Evolutionary conservation across 2,329 filamentous ascomycete species (phyloP).

Genomic region (Trichoderma oligosporum): DNA sequence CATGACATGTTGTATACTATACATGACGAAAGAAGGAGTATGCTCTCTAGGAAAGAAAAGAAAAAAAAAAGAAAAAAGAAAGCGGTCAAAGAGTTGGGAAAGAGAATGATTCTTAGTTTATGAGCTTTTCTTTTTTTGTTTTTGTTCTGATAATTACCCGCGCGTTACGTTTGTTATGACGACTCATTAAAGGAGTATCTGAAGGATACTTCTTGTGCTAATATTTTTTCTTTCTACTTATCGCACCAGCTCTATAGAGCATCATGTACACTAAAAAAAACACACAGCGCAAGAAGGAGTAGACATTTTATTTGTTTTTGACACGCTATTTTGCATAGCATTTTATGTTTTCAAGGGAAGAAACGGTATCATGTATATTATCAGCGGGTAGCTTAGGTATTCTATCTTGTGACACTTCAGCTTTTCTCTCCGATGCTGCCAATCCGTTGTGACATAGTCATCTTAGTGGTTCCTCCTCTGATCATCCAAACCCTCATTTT

Average conservation of each 20-base stretch:
- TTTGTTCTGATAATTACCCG: background rate
- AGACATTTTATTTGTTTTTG: background rate
- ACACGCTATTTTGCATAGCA: background rate
- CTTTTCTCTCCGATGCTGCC: background rate
- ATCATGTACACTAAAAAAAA: constrained; percentile 7
- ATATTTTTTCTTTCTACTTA: constrained; percentile 7
- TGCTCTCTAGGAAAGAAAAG: too few species aligned
- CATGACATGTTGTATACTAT: background rate
- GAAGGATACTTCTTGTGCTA: background rate
- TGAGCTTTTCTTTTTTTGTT: background rate
- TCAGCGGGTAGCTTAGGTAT: constrained; percentile 24
- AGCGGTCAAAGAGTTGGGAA: background rate
- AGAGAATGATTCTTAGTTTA: background rate
- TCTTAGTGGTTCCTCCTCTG: constrained; percentile 1
- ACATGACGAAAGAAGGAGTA: background rate
- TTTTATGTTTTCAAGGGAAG: background rate
- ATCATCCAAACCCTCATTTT: constrained; percentile 25
- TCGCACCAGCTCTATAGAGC: background rate
- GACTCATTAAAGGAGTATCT: background rate
- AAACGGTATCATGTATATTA: constrained; percentile 23
- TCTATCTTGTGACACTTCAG: background rate
- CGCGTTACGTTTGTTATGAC: background rate
- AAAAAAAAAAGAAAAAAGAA: background rate
- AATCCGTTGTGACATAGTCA: background rate
- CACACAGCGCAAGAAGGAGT: background rate